Evolutionary conservation across 208 protist genomes (phyloP).

Genomic region (Phytomonas sp.): DNA sequence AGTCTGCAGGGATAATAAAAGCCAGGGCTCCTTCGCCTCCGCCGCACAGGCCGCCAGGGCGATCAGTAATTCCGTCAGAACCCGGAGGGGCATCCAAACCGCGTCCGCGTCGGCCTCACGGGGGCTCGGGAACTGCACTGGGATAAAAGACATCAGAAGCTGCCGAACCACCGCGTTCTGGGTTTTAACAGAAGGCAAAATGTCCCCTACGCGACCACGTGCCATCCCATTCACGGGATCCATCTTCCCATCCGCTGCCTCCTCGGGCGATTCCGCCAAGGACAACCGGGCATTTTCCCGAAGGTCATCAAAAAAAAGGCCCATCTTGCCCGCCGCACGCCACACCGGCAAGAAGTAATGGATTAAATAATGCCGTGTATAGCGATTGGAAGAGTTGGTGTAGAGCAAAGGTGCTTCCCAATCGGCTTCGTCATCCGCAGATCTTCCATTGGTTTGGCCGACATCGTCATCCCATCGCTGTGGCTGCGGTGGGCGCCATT

Average conservation of each 20-base stretch:
- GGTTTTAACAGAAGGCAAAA: not conserved
- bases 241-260: not conserved
- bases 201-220: not conserved
- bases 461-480: not conserved
- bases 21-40: conserved; percentile 37
- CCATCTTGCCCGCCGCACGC: conserved; percentile 23
- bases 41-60: conserved; percentile 37
- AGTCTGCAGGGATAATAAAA: conserved; percentile 33
- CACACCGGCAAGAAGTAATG: conserved; percentile 41
- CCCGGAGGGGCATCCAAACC: not conserved
- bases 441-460: not conserved
- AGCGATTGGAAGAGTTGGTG: not conserved
- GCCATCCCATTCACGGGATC: not conserved
- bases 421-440: not conserved
- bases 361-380: not conserved
- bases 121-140: not conserved
- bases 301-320: conserved; percentile 19
- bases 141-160: not conserved
- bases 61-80: not conserved
- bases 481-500: not conserved
- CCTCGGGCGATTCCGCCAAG: not conserved
- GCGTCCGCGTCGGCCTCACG: not conserved
- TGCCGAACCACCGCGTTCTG: not conserved
- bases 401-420: not conserved
- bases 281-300: not conserved